A percentile compares a stretch with the other conserved stretches of the same genome.
Evolutionary conservation across 2,329 filamentous ascomycete species (phyloP).

Genomic region (Trichoderma cornu-damae): DNA sequence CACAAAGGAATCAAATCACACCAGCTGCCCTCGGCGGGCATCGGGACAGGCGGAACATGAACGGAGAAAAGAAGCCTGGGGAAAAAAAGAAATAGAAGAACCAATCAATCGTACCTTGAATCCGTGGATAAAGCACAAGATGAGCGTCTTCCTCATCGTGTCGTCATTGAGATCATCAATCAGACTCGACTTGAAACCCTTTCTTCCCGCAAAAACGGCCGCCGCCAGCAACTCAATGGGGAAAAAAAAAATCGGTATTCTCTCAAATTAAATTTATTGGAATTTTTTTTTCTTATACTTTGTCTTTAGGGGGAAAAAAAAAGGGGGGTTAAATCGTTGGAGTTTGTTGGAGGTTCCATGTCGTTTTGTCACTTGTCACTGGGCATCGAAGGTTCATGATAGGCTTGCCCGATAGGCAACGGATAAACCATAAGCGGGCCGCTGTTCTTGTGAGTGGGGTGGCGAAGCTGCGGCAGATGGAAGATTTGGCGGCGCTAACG

Average conservation of each 20-base stretch:
- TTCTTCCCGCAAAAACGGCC: not conserved
- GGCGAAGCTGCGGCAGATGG: constrained; percentile 10
- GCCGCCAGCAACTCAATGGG: constrained; percentile 4
- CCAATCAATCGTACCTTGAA: constrained; percentile 70
- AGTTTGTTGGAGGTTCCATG: not conserved
- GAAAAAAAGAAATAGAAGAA: not conserved
- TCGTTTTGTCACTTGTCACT: constrained; percentile 1
- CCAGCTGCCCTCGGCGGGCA: too few species aligned
- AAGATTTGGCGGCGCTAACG: constrained; percentile 2
- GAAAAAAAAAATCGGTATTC: not conserved
- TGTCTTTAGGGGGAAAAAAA: too few species aligned
- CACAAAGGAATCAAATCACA: too few species aligned
- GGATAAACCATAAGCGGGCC: not conserved
- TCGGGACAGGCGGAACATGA: not conserved
- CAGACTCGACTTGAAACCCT: too few species aligned
- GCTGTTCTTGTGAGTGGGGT: not conserved
- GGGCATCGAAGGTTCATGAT: constrained; percentile 7
- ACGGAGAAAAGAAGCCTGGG: not conserved
- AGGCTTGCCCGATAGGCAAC: too few species aligned
- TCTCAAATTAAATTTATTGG: too few species aligned
- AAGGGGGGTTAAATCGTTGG: too few species aligned
- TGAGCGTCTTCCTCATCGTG: constrained; percentile 63
- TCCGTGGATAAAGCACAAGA: constrained; percentile 81
- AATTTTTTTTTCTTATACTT: not conserved
- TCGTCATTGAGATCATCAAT: constrained; percentile 5